phyloP scores from a whole-genome alignment of 2,329 filamentous ascomycete genomes.

The Fusarium fracticaudum region DNA sequence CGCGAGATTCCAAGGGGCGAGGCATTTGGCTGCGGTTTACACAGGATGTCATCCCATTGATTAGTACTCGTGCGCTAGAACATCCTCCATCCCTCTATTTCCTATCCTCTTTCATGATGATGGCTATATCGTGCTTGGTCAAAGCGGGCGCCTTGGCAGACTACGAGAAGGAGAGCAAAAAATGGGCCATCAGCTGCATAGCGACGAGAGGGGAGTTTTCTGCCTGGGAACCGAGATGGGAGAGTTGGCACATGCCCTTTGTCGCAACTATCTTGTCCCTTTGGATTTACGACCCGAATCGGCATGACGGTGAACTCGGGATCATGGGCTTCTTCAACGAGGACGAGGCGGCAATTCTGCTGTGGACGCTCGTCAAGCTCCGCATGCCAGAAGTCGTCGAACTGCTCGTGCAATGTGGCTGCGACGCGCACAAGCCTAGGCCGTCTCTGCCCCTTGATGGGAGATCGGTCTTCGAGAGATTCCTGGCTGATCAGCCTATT shows the following conservation, averaged over 20 bases:
- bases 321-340: conserved; percentile 2
- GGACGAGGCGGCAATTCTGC: conserved; percentile 12
- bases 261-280: conserved; percentile 11
- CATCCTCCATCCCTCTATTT: conserved; percentile 21
- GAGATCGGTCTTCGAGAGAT: conserved; percentile 22
- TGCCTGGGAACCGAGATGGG: conserved; percentile 2
- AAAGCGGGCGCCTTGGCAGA: conserved; percentile 21
- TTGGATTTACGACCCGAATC: not conserved
- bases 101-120: conserved; percentile 17
- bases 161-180: conserved; percentile 24
- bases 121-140: conserved; percentile 25
- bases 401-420: conserved; percentile 20
- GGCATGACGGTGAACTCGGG: not conserved
- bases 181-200: conserved; percentile 30
- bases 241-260: conserved; percentile 25
- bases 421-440: conserved; percentile 15
- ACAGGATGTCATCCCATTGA: conserved; percentile 18
- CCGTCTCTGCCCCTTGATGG: not conserved
- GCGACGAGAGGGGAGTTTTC: not conserved
- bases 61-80: not conserved
- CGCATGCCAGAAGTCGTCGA: conserved; percentile 7
- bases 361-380: conserved; percentile 11
- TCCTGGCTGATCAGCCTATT: conserved; percentile 13
- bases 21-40: conserved; percentile 44
- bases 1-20: conserved; percentile 22